These are phyloP conservation scores for Symmetrospora coprosmae DNA, from an alignment of 768 basidiomycete species.

Conservation along the genomic window DNA sequence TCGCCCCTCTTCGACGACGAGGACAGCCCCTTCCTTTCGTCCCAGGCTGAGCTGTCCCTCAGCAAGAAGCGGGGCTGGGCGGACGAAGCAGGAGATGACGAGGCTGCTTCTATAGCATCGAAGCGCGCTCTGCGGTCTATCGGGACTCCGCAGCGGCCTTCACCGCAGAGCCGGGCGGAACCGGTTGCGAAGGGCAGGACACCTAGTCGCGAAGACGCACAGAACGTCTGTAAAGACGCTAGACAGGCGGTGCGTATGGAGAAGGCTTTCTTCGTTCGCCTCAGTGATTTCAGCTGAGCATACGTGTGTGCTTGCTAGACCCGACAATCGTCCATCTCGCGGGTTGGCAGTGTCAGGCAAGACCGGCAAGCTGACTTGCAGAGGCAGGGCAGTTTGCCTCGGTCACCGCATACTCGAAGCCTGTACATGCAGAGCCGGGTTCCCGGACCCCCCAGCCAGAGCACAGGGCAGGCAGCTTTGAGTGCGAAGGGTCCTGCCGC, in stretches of 20 bases:
- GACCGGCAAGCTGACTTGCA: not conserved
- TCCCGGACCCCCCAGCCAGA: not conserved
- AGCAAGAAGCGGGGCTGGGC: constrained; percentile 14
- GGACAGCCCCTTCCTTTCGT: constrained; percentile 6
- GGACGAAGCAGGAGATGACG: not conserved
- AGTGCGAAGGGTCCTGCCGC: not conserved
- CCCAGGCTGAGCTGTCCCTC: not conserved
- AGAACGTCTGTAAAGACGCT: no score
- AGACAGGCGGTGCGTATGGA: no score
- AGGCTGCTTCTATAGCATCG: not conserved
- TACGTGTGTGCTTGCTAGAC: no score
- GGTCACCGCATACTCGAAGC: constrained; percentile 15
- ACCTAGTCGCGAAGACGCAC: no score
- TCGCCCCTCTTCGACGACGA: not conserved
- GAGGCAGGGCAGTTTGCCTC: not conserved
- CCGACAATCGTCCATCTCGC: no score
- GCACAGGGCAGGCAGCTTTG: not conserved
- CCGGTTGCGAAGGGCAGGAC: no score
- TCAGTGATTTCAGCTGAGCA: no score
- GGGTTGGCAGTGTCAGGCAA: no score
- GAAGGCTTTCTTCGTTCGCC: no score
- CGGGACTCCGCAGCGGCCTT: no score
- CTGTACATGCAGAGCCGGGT: constrained; percentile 9
- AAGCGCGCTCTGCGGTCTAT: constrained; percentile 9
- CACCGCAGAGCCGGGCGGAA: no score